Base-by-base conservation (phyloP, 192 early-diverging fungal species). In the Phlyctochytrium planicorne region DNA sequence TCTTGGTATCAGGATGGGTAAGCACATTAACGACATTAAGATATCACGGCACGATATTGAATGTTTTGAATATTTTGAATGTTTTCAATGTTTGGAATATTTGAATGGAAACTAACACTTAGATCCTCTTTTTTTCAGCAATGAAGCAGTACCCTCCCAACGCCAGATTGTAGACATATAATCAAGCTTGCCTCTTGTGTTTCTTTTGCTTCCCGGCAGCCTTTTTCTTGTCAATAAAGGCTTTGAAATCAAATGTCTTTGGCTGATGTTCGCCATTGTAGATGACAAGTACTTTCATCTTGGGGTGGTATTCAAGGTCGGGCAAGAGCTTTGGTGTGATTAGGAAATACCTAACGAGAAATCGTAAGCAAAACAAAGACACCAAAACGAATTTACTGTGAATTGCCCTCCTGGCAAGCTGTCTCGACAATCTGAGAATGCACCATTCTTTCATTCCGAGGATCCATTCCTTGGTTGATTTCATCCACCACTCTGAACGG, bases 401-500 rank as follows among this genome's bases (percentile, higher is more conserved):
- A 82, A 1, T 87, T 89, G 27, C 82, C 84, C 0, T 63, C 66
- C 52, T 76, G 69, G 69, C 91, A 95, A 0, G 94, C 94, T 10
- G 85, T 88, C 24, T 90, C 71, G 32, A 99, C 94, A 50, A 99
- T 85, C 66, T 93, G 91, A 20, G 82, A 70, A 79, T 99, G 97
- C n/a, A 98, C 89, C 77, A 96, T 78, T 25, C 97, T 84, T 73
- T 99, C 97, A 74, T 98, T 99, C 34, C 90, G 83, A 32, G 93
- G 91, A 76, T 99, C 97, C 97, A 99, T 98, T 56, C 97, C 97
- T 73, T 99, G 97, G 73, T 99, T 99, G 65, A 99, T 99, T 77
- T 99, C 97, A 81, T 99, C 97, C 14, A 99, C 97, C 0, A 98
- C 93, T 59, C 97, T 89, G 88, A 99, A 99, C 20, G 97, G 96